A percentile compares a stretch with the other conserved stretches of the same genome.
Evolutionary conservation across 352 stramenopile species (phyloP).

Genomic region (Globisporangium irregulare): DNA sequence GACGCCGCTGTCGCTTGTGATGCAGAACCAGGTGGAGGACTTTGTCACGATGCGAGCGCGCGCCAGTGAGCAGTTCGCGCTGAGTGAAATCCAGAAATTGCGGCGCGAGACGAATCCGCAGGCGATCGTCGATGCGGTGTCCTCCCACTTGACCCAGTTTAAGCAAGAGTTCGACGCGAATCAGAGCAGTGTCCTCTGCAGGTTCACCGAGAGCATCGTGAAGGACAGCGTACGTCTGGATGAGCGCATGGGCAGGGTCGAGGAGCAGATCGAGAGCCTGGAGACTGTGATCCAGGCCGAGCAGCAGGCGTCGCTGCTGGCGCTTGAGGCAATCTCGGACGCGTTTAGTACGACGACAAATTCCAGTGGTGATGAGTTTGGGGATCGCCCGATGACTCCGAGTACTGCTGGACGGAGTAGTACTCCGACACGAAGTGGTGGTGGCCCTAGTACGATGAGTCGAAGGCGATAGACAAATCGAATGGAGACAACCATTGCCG

Average conservation of each 20-base stretch:
- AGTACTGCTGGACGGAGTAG: neutral
- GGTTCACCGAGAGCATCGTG: conserved; percentile 55
- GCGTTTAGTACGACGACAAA: conserved; percentile 21
- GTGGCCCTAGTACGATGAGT: neutral
- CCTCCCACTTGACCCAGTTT: conserved; percentile 53
- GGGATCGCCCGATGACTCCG: neutral
- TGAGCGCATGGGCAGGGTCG: conserved; percentile 48
- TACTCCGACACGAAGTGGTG: neutral
- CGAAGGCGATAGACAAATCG: neutral
- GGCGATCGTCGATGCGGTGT: conserved; percentile 54
- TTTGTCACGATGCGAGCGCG: conserved; percentile 32
- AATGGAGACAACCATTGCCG: neutral
- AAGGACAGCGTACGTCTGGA: conserved; percentile 47
- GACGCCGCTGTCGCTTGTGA: conserved; percentile 32
- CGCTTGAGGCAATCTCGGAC: conserved; percentile 68
- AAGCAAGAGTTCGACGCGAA: conserved; percentile 60
- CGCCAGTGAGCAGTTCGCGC: conserved; percentile 27
- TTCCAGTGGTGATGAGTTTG: neutral
- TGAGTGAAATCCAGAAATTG: conserved; percentile 33
- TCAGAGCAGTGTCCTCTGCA: conserved; percentile 36
- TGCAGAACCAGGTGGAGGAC: conserved; percentile 56
- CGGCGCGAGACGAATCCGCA: conserved; percentile 30
- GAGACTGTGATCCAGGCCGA: conserved; percentile 64
- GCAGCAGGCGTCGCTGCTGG: conserved; percentile 64
- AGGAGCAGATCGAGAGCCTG: conserved; percentile 46